A percentile compares a stretch with the other conserved stretches of the same genome.
Conservation (phyloP, 1,284 basidiomycete genomes). For the Ganoderma lucidum region DNA sequence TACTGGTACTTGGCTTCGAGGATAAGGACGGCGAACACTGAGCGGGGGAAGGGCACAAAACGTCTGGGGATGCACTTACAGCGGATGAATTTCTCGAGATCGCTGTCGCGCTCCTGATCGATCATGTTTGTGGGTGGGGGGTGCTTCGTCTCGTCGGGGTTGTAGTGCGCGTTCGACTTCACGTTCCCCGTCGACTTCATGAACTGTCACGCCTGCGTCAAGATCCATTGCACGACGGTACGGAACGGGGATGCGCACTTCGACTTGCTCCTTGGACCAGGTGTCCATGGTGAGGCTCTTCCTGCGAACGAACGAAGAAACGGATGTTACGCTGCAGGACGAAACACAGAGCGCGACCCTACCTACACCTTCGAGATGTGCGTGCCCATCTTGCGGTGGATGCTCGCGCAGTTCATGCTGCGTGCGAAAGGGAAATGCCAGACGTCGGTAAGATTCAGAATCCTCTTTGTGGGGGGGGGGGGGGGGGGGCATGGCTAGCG, state of each 20-base stretch:
- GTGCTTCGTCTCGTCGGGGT: conserved; percentile 78
- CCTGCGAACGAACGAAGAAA: conserved; percentile 46
- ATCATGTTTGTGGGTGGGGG: conserved; percentile 83
- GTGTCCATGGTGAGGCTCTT: conserved; percentile 86
- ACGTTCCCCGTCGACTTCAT: conserved; percentile 83
- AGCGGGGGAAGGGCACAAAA: not conserved
- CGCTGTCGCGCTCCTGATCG: conserved; percentile 82
- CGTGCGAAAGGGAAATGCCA: not conserved
- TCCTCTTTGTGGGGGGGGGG: not conserved
- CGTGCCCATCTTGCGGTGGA: conserved; percentile 90
- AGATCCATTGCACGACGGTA: not conserved
- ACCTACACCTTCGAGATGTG: conserved; percentile 86
- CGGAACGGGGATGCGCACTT: conserved; percentile 55
- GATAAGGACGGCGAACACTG: not conserved
- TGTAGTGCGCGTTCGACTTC: conserved; percentile 78
- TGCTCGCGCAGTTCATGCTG: conserved; percentile 84
- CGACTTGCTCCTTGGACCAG: conserved; percentile 88
- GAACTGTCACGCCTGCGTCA: conserved; percentile 45
- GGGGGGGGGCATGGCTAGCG: too few species aligned
- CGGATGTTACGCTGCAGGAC: conserved; percentile 9
- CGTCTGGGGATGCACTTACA: conserved; percentile 50
- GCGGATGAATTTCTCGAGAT: conserved; percentile 86
- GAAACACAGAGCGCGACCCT: conserved; percentile 24
- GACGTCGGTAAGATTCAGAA: too few species aligned
- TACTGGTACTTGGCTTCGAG: conserved; percentile 76